Evolutionary conservation across 2,329 filamentous ascomycete genomes (phyloP).

Genomic region (Apiospora saccharicola): DNA sequence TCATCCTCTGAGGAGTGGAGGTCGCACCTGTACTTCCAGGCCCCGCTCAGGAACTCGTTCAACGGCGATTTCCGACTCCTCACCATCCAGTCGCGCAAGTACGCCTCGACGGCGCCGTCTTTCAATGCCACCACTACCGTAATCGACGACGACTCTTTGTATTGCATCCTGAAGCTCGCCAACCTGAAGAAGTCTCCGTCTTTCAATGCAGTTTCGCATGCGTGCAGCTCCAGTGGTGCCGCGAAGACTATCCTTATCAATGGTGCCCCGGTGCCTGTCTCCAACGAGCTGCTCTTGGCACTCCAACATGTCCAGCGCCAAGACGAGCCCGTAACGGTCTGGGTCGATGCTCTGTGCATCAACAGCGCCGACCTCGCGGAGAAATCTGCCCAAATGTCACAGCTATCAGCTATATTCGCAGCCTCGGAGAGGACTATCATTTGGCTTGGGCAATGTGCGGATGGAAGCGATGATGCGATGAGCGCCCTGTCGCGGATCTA

Average conservation of each 20-base stretch:
- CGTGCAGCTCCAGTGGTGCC: neutral
- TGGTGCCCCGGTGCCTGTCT: neutral
- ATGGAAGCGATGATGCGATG: neutral
- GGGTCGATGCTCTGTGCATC: slow-evolving; percentile 24
- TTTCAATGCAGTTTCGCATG: neutral
- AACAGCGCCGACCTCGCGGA: slow-evolving; percentile 15
- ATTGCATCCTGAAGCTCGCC: neutral
- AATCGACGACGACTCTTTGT: neutral
- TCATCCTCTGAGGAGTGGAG: neutral
- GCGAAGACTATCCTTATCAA: neutral
- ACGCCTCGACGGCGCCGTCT: neutral
- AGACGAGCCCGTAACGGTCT: neutral
- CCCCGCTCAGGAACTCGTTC: neutral
- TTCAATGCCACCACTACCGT: neutral
- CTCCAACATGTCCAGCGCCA: neutral
- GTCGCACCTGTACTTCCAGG: neutral
- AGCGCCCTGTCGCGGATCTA: neutral
- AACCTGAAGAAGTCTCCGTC: neutral
- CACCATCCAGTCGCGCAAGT: neutral
- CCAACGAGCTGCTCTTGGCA: neutral
- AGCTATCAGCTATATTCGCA: neutral
- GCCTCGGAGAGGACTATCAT: neutral
- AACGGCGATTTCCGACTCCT: neutral
- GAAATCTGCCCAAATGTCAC: slow-evolving; percentile 2
- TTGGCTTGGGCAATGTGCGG: neutral